phyloP scores from a whole-genome alignment of 2,329 filamentous ascomycete species.

The Paecilomyces niveus region DNA sequence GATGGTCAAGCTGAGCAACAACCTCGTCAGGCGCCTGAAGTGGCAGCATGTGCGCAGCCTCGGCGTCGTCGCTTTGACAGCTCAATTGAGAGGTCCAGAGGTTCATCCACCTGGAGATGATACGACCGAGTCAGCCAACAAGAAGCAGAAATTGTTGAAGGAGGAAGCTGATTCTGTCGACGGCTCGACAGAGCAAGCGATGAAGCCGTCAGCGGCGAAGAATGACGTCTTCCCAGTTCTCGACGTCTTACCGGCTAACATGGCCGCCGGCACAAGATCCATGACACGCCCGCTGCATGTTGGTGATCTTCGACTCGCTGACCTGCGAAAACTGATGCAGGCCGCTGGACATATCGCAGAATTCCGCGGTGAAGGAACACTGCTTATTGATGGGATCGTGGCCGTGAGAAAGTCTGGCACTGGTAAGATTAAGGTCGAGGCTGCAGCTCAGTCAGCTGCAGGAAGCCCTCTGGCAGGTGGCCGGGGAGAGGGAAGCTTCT shows the following conservation, averaged over 20 bases:
- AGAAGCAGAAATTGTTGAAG: constrained; percentile 46
- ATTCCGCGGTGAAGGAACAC: constrained; percentile 84
- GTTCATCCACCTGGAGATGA: constrained; percentile 25
- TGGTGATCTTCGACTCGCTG: constrained; percentile 81
- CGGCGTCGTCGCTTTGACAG: constrained; percentile 88
- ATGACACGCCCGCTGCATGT: constrained; percentile 87
- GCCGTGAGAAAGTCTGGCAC: constrained; percentile 81
- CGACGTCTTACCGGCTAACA: constrained; percentile 51
- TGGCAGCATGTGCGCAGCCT: constrained; percentile 93
- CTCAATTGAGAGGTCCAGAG: constrained; percentile 52
- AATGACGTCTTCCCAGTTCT: constrained; percentile 43
- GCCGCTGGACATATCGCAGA: constrained; percentile 77
- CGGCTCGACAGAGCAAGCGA: constrained; percentile 11
- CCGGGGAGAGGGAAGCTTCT: constrained; percentile 62
- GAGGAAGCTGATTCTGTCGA: constrained; percentile 32
- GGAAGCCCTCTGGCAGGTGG: constrained; percentile 35
- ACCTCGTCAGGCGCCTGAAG: constrained; percentile 75
- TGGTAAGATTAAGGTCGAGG: constrained; percentile 84
- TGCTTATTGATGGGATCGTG: constrained; percentile 82
- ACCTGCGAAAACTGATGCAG: constrained; percentile 78
- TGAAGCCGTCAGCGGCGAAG: constrained; percentile 20
- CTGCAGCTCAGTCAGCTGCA: constrained; percentile 52
- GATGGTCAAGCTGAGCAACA: constrained; percentile 83
- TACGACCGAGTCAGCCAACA: constrained; percentile 35
- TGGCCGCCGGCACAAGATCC: constrained; percentile 67